phyloP scores from a whole-genome alignment of 768 basidiomycete species.

The Leucocoprinus birnbaumii region DNA sequence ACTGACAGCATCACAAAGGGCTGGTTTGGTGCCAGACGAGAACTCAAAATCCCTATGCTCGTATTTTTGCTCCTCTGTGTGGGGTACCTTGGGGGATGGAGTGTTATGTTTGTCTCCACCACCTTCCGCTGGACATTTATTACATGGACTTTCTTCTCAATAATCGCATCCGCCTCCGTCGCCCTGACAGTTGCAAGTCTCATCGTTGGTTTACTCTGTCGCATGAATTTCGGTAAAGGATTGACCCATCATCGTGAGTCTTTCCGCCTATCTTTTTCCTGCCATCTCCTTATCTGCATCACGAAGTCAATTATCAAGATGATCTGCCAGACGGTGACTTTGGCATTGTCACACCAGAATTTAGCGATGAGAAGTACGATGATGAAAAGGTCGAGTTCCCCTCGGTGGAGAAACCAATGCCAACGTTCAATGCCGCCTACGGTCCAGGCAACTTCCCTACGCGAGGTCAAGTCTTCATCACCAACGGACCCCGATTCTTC shows the following conservation, averaged over 20 bases:
- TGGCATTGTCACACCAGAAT: slow-evolving; percentile 18
- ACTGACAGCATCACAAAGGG: slow-evolving; percentile 38
- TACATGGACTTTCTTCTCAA: slow-evolving; percentile 72
- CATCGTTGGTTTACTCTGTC: slow-evolving; percentile 63
- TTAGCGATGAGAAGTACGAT: slow-evolving; percentile 30
- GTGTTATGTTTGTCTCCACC: slow-evolving; percentile 66
- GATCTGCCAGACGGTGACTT: slow-evolving; percentile 34
- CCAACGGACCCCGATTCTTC: slow-evolving; percentile 46
- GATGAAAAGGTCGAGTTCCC: slow-evolving; percentile 66
- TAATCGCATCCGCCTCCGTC: slow-evolving; percentile 58
- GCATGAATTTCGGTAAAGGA: slow-evolving; percentile 77
- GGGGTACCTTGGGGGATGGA: slow-evolving; percentile 66
- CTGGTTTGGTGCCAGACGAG: slow-evolving; percentile 73
- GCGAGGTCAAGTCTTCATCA: slow-evolving; percentile 21
- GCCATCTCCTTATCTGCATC: background rate
- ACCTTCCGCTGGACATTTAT: slow-evolving; percentile 77
- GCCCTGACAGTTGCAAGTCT: slow-evolving; percentile 52
- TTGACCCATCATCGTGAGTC: slow-evolving; percentile 62
- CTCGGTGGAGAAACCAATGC: slow-evolving; percentile 45
- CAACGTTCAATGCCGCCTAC: slow-evolving; percentile 48
- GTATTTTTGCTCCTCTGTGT: slow-evolving; percentile 60
- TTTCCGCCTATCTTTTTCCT: background rate
- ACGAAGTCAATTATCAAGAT: slow-evolving; percentile 54
- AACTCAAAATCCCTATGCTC: slow-evolving; percentile 55
- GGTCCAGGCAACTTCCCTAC: slow-evolving; percentile 18